phyloP scores from a whole-genome alignment of 371 early-diverging fungal genomes.

The Mucor racemosus region DNA sequence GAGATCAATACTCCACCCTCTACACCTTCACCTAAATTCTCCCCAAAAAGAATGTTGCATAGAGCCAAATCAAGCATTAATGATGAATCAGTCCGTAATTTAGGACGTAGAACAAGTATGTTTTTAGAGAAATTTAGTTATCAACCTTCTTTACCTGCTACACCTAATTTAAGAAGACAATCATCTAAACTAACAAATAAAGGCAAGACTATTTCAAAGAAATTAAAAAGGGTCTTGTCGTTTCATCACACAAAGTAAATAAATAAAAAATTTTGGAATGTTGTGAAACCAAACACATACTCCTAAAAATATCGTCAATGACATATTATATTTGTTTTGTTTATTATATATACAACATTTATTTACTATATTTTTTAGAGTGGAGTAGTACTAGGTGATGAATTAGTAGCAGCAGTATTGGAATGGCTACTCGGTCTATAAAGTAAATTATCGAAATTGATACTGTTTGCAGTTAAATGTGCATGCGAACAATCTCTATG shows the following conservation, averaged over 20 bases:
- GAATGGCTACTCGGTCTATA: neutral
- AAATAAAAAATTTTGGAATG: neutral
- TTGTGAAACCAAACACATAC: neutral
- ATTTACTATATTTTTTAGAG: neutral
- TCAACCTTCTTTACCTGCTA: neutral
- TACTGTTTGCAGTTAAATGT: conserved; percentile 7
- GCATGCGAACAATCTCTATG: conserved; percentile 59
- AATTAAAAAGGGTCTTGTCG: conserved; percentile 25
- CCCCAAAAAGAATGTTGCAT: conserved; percentile 22
- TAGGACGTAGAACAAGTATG: conserved; percentile 23
- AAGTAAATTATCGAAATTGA: conserved; percentile 8
- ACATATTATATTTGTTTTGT: neutral
- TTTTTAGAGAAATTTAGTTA: conserved; percentile 21
- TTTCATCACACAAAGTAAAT: conserved; percentile 21
- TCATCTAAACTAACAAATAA: conserved; percentile 24
- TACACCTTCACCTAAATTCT: conserved; percentile 16
- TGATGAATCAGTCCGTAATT: conserved; percentile 18
- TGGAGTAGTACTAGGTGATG: neutral
- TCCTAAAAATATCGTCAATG: neutral
- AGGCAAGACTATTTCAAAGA: conserved; percentile 26
- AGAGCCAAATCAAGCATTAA: conserved; percentile 22
- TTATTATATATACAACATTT: neutral
- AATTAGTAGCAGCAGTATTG: neutral
- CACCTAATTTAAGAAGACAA: conserved; percentile 21
- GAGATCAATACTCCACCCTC: neutral